Evolutionary conservation across 805 yeast species (phyloP).

Genomic region (Spathaspora gorwiae): DNA sequence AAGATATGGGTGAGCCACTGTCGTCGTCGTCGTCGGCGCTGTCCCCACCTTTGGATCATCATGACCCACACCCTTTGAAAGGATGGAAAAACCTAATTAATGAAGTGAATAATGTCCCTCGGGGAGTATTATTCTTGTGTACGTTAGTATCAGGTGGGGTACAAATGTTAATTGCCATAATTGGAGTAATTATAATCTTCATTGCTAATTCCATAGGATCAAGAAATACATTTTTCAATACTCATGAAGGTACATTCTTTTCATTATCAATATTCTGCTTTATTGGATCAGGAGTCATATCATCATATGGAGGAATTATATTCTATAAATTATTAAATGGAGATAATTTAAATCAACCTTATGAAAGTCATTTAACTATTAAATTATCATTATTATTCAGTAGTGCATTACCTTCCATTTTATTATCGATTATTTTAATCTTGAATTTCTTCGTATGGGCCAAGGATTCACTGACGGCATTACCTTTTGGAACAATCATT

Average conservation of each 20-base stretch:
- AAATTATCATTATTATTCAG: slow-evolving; percentile 27
- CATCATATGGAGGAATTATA: slow-evolving; percentile 69
- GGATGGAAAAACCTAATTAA: slow-evolving; percentile 52
- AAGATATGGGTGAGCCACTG: slow-evolving; percentile 2
- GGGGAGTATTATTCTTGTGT: slow-evolving; percentile 44
- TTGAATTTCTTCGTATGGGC: slow-evolving; percentile 74
- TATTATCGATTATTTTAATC: slow-evolving; percentile 47
- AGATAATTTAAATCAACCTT: slow-evolving; percentile 24
- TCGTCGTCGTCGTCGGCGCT: slow-evolving; percentile 12
- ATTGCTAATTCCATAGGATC: slow-evolving; percentile 35
- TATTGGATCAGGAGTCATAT: slow-evolving; percentile 65
- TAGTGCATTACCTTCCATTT: slow-evolving; percentile 42
- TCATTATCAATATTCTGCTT: slow-evolving; percentile 58
- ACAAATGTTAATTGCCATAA: slow-evolving; percentile 61
- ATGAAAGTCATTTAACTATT: slow-evolving; percentile 9
- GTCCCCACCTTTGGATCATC: slow-evolving; percentile 7
- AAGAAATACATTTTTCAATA: slow-evolving; percentile 56
- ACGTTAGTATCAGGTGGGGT: slow-evolving; percentile 68
- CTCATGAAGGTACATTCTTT: slow-evolving; percentile 63
- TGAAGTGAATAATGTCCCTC: slow-evolving; percentile 55
- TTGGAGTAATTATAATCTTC: slow-evolving; percentile 56
- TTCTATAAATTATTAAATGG: slow-evolving; percentile 53
- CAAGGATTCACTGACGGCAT: slow-evolving; percentile 65
- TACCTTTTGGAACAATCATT: slow-evolving; percentile 74
- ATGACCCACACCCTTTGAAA: slow-evolving; percentile 1